Conservation (phyloP, 495 filamentous ascomycete genomes). For the Talaromyces stipitatus region DNA sequence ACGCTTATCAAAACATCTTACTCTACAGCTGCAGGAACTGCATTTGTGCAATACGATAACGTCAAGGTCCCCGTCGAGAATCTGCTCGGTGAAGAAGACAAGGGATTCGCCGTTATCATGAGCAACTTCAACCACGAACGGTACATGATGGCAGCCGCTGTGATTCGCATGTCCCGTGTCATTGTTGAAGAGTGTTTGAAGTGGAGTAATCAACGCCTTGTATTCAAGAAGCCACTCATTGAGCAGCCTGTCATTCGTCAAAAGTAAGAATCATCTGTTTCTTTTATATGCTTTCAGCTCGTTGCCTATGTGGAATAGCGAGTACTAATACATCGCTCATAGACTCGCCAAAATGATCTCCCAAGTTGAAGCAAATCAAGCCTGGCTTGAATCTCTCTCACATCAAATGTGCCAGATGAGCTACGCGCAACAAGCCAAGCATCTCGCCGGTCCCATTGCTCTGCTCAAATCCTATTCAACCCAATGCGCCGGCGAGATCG, state of each 20-base stretch:
- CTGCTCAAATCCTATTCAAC: conserved; percentile 76
- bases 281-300: neutral
- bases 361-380: conserved; percentile 70
- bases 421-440: conserved; percentile 67
- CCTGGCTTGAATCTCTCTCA: conserved; percentile 77
- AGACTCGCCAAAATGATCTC: conserved; percentile 82
- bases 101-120: conserved; percentile 84
- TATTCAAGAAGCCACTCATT: conserved; percentile 74
- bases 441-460: conserved; percentile 74
- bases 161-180: conserved; percentile 55
- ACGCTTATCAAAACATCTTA: conserved; percentile 82
- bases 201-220: conserved; percentile 83
- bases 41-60: conserved; percentile 78
- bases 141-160: conserved; percentile 60
- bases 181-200: conserved; percentile 82
- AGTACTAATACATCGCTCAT: neutral
- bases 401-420: conserved; percentile 86
- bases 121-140: conserved; percentile 81
- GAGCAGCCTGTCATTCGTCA: conserved; percentile 82
- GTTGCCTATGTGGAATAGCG: neutral
- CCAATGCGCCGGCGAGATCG: conserved; percentile 69
- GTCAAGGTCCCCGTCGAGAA: conserved; percentile 78
- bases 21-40: conserved; percentile 69
- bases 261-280: conserved; percentile 40
- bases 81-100: conserved; percentile 76